Percentiles rank a stretch among this genome's conserved stretches.
Evolutionary conservation across 176 grass and related monocot species (phyloP).

Genomic region (Echinochloa phyllopogon): DNA sequence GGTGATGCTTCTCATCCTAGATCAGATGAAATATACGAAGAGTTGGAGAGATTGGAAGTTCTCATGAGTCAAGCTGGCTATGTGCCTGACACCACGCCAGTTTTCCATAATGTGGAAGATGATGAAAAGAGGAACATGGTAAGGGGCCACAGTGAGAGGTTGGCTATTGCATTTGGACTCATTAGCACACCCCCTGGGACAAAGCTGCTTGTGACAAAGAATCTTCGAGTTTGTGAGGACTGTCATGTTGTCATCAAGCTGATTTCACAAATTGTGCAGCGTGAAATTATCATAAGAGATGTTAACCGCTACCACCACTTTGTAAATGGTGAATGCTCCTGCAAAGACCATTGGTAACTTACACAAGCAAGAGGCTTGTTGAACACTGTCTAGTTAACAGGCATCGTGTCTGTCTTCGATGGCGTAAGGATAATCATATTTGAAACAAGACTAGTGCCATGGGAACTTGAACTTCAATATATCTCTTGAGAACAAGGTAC

Average conservation of each 20-base stretch:
- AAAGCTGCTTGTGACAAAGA: constrained; percentile 74
- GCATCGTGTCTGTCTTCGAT: not conserved
- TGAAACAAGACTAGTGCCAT: not conserved
- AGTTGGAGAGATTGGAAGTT: constrained; percentile 72
- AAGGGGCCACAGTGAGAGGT: constrained; percentile 69
- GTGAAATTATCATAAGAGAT: constrained; percentile 84
- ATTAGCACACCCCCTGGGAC: constrained; percentile 75
- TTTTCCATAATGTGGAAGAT: constrained; percentile 78
- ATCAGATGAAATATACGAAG: constrained; percentile 67
- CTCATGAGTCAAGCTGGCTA: constrained; percentile 73
- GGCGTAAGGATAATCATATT: not conserved
- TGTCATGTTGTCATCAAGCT: constrained; percentile 81
- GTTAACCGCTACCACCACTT: constrained; percentile 87
- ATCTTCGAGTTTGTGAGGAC: constrained; percentile 79
- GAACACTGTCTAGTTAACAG: not conserved
- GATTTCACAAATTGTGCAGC: constrained; percentile 67
- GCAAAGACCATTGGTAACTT: constrained; percentile 61
- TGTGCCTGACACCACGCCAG: constrained; percentile 65
- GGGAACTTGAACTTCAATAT: not conserved
- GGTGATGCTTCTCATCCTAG: constrained; percentile 73
- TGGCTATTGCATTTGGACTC: constrained; percentile 84
- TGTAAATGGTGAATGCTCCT: constrained; percentile 78
- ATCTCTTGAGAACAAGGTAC: not conserved
- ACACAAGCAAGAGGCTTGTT: not conserved
- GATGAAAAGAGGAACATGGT: constrained; percentile 83